Evolutionary conservation across 225 moss, liverwort and hornwort species (phyloP).

Genomic region (Thuidium tamariscinum): DNA sequence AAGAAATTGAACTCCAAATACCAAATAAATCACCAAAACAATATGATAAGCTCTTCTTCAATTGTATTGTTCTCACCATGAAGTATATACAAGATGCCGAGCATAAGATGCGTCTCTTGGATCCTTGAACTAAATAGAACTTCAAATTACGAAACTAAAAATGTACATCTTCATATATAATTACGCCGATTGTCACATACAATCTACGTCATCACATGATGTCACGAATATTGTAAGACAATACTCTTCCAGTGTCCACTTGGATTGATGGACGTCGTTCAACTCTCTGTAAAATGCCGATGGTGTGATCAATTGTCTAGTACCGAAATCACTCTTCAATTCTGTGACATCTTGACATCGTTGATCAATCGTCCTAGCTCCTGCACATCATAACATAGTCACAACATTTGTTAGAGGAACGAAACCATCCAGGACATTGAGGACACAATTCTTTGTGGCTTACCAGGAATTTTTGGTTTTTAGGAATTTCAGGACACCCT

Average conservation of each 20-base stretch:
- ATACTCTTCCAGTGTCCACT: neutral
- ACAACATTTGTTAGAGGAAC: neutral
- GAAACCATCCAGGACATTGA: neutral
- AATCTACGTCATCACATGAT: neutral
- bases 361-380: neutral
- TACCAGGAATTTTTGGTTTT: neutral
- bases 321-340: neutral
- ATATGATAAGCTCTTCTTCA: neutral
- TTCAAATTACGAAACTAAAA: neutral
- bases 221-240: neutral
- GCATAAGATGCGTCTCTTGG: neutral
- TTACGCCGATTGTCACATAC: neutral
- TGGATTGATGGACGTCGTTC: neutral
- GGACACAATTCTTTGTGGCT: neutral
- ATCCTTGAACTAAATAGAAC: neutral
- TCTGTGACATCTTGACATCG: neutral
- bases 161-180: neutral
- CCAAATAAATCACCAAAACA: neutral
- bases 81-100: constrained; percentile 1
- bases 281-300: neutral
- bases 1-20: neutral
- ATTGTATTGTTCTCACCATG: neutral
- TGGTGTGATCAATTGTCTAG: neutral
- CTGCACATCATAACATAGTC: neutral
- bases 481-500: neutral